Conservation (phyloP, 352 stramenopile species). For the Pythium angustatum region DNA sequence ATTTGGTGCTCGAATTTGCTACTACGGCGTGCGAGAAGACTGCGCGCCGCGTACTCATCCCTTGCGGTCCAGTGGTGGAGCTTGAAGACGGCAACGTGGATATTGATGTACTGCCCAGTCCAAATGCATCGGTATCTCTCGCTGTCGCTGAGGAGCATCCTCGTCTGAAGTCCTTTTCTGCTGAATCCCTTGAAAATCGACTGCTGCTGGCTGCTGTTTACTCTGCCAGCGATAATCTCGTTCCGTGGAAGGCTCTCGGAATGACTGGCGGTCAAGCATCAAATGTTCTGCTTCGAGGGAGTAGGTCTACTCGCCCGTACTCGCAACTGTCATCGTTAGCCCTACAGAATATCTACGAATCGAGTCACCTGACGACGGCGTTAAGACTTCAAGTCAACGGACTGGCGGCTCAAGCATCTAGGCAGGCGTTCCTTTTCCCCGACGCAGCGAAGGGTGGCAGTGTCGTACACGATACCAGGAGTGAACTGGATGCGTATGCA, state of each 20-base stretch:
- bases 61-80: not conserved
- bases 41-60: not conserved
- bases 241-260: not conserved
- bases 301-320: not conserved
- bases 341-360: not conserved
- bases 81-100: conserved; percentile 1
- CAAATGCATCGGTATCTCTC: not conserved
- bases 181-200: conserved; percentile 3
- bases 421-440: not conserved
- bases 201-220: conserved; percentile 11
- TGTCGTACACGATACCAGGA: not conserved
- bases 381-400: not conserved
- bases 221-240: not conserved
- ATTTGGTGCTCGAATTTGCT: conserved; percentile 1
- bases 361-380: conserved; percentile 1
- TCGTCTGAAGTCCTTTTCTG: not conserved
- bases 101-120: not conserved
- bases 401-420: not conserved
- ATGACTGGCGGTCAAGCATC: conserved; percentile 8
- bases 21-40: not conserved
- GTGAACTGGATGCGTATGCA: not conserved
- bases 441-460: not conserved
- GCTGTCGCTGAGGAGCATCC: conserved; percentile 9
- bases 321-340: not conserved
- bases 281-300: not conserved